A percentile compares a stretch with the other conserved stretches of the same genome.
Conservation (phyloP, 1,284 basidiomycete genomes). For the Boletus mariae region DNA sequence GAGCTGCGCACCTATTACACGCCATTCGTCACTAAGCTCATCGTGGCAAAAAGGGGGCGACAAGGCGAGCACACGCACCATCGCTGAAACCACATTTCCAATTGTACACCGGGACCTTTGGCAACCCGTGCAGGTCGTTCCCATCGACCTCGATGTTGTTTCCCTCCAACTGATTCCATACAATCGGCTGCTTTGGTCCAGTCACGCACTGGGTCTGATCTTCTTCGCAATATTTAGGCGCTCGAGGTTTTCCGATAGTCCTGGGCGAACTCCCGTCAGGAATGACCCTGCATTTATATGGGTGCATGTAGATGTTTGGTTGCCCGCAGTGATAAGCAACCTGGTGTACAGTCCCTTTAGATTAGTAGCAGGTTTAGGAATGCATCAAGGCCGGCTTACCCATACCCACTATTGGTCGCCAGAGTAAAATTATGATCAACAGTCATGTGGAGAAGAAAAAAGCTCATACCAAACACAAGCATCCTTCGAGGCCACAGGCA, state of each 20-base stretch:
- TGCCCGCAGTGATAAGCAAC: constrained; percentile 7
- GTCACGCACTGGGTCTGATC: neutral
- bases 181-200: constrained; percentile 11
- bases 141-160: constrained; percentile 10
- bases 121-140: neutral
- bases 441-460: neutral
- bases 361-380: too few species aligned
- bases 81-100: constrained; percentile 8
- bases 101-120: constrained; percentile 13
- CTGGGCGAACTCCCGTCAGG: neutral
- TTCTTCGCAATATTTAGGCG: constrained; percentile 7
- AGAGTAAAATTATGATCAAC: constrained; percentile 1
- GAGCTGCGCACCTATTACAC: constrained; percentile 12
- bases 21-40: neutral
- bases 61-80: constrained; percentile 9
- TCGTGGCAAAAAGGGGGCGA: neutral
- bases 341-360: neutral
- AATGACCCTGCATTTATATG: constrained; percentile 2
- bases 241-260: constrained; percentile 4
- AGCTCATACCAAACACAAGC: constrained; percentile 7
- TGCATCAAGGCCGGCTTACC: constrained; percentile 8
- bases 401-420: constrained; percentile 6
- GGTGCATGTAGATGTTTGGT: constrained; percentile 7
- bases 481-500: neutral
- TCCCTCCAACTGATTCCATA: constrained; percentile 4